Evolutionary conservation across 2,329 filamentous ascomycete species (phyloP).

Genomic region (Davidsoniella eucalypti): DNA sequence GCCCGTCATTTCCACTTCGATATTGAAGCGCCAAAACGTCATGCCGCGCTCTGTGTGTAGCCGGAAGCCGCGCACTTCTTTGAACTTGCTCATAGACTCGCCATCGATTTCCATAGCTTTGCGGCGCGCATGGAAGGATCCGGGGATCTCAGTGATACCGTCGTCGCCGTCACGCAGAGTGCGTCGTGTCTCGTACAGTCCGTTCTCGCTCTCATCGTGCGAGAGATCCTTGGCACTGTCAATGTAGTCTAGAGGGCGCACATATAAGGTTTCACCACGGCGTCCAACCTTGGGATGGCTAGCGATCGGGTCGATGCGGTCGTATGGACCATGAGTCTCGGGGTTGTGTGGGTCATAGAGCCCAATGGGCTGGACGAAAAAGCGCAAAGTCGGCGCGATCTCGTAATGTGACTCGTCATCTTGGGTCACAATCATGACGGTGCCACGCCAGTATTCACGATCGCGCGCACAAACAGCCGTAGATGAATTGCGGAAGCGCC

Average conservation of each 20-base stretch:
- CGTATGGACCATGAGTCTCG: constrained; percentile 43
- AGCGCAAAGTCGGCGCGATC: constrained; percentile 57
- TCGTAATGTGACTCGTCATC: constrained; percentile 73
- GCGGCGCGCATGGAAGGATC: constrained; percentile 36
- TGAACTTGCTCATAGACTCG: constrained; percentile 65
- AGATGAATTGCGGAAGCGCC: constrained; percentile 21
- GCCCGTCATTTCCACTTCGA: constrained; percentile 72
- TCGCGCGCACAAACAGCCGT: constrained; percentile 23
- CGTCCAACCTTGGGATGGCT: constrained; percentile 75
- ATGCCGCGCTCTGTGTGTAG: constrained; percentile 72
- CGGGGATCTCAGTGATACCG: constrained; percentile 31
- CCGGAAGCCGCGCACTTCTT: constrained; percentile 65
- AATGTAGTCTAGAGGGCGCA: constrained; percentile 75
- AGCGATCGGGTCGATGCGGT: constrained; percentile 79
- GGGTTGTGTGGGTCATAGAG: constrained; percentile 45
- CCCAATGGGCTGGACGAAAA: constrained; percentile 79
- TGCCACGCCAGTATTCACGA: constrained; percentile 80
- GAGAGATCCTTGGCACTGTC: constrained; percentile 67
- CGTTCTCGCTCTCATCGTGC: constrained; percentile 59
- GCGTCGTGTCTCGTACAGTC: constrained; percentile 58
- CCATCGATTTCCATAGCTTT: constrained; percentile 48
- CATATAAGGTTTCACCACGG: constrained; percentile 72
- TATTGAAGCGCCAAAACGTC: constrained; percentile 95
- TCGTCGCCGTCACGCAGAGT: constrained; percentile 33
- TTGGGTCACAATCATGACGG: constrained; percentile 84